Evolutionary conservation across 305 asterid species (phyloP), one percentile per base, ranked within the genome.

Genomic region (Fraxinus xanthoxyloides): DNA sequence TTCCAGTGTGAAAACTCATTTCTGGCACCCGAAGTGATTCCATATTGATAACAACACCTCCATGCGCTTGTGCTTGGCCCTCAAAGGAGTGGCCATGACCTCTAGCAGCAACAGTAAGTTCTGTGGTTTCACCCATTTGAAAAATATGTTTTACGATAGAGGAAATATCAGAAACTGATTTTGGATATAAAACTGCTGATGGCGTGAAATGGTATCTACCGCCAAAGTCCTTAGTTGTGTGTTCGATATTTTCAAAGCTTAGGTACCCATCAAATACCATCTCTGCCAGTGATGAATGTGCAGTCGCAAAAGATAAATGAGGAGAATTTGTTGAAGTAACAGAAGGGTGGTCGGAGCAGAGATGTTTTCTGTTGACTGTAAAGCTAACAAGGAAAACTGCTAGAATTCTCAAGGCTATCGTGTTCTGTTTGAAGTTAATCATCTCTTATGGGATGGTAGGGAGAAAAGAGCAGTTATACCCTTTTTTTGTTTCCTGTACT

Each of bases 1-100:
- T 78, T 72, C 96, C 98, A 0, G 77, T 69, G 78, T 87, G 87
- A 65, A 92, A 89, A 4, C 84, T 80, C 97, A 94, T 92, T 63
- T 78, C 82, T 0, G 89, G 85, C 30, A 7, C 83, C 4, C 80
- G 82, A 51, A 93, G 92, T 0, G 97, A 92, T 73, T 93, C 93
- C 98, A 94, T 94, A 46, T 82, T 81, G 75, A 96, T 77, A 24
- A 94, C 89, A 2, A 97, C 81, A 36, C 99, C 99, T 70, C 79
- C 87, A 46, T 83, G 59, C 17, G 97, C 93, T 87, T 94, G 99
- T 3, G 99, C 90, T 77, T 97, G 98, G 65, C 99, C 98, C 80
- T 88, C 85, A 5, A 94, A 79, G 8, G 98, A 94, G 89, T 97
- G 98, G 26, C 93, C 97, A 17, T 88, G 98, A 54, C 98, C 99